Evolutionary conservation across 495 filamentous ascomycete genomes (phyloP).

Genomic region (Penicillium salamii): DNA sequence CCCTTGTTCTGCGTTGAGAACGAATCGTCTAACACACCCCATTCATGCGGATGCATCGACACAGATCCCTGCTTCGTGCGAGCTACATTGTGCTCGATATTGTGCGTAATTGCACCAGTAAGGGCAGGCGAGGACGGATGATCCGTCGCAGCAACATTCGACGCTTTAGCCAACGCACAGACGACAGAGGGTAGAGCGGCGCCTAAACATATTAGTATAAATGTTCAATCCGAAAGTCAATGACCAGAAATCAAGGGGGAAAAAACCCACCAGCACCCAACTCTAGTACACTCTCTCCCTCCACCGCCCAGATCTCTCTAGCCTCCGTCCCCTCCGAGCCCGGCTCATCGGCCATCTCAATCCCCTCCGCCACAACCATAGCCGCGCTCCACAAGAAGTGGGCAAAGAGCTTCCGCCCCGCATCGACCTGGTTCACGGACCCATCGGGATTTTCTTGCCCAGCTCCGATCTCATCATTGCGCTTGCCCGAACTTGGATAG

Average conservation of each 20-base stretch:
- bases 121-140: constrained; percentile 70
- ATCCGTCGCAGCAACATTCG: constrained; percentile 65
- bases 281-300: constrained; percentile 54
- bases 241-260: neutral
- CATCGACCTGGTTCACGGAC: constrained; percentile 38
- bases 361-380: constrained; percentile 65
- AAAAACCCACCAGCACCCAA: constrained; percentile 56
- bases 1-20: constrained; percentile 51
- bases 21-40: constrained; percentile 60
- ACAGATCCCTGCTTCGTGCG: constrained; percentile 20
- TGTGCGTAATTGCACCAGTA: constrained; percentile 56
- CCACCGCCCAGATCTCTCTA: constrained; percentile 45
- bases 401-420: constrained; percentile 64
- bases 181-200: constrained; percentile 74
- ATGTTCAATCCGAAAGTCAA: neutral
- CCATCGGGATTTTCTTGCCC: constrained; percentile 15
- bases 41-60: constrained; percentile 63
- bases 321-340: constrained; percentile 5
- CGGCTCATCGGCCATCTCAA: constrained; percentile 45
- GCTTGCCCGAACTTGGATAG: constrained; percentile 30
- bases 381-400: constrained; percentile 89
- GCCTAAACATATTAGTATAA: constrained; percentile 42
- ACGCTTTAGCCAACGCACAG: constrained; percentile 59
- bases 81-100: constrained; percentile 55
- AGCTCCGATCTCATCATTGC: constrained; percentile 14